Evolutionary conservation across 805 yeast genomes (phyloP).

Genomic region (Sugiyamaella smithiae): DNA sequence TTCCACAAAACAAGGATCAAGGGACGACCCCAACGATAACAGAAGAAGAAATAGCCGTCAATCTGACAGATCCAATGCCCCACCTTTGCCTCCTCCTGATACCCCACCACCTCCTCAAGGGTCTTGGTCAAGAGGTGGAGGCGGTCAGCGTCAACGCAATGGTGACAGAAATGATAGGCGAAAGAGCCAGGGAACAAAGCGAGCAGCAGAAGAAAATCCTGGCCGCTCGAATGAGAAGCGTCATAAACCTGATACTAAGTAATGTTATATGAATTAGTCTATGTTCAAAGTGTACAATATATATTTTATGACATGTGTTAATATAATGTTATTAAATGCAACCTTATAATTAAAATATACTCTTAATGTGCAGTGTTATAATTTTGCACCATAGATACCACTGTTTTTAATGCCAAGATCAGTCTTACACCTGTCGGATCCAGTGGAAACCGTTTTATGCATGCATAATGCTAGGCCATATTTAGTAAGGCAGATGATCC

Average conservation of each 20-base stretch:
- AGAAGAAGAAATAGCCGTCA: not conserved
- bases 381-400: not conserved
- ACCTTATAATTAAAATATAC: no score
- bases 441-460: no score
- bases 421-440: no score
- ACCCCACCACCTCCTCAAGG: slow-evolving; percentile 1
- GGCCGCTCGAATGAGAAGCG: not conserved
- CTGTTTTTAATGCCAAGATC: not conserved
- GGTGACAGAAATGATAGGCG: not conserved
- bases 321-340: not conserved
- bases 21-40: not conserved
- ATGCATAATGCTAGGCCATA: no score
- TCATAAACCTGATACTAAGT: not conserved
- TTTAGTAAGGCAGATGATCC: no score
- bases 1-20: not conserved
- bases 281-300: no score
- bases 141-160: not conserved
- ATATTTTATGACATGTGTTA: no score
- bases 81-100: slow-evolving; percentile 5
- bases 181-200: not conserved
- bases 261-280: no score
- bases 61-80: not conserved
- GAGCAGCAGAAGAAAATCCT: not conserved
- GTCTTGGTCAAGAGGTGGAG: not conserved
- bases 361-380: not conserved